Conservation (phyloP, 2,329 filamentous ascomycete genomes). For the Penicillium brevicompactum region DNA sequence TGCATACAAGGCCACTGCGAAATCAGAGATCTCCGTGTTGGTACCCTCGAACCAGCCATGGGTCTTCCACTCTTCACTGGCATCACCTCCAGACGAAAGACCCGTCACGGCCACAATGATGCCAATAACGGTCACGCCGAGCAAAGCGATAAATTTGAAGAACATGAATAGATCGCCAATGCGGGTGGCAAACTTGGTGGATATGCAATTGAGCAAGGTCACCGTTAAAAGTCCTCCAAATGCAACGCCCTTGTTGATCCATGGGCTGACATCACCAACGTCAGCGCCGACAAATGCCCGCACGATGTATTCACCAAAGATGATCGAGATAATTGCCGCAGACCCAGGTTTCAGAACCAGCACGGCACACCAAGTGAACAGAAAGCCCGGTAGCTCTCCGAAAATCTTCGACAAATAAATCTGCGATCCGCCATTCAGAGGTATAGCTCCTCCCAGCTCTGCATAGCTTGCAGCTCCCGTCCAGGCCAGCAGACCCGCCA, state of each 20-base stretch:
- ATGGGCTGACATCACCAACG: conserved; percentile 74
- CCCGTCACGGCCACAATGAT: conserved; percentile 88
- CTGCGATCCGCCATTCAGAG: conserved; percentile 90
- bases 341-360: conserved; percentile 92
- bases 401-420: conserved; percentile 96
- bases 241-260: conserved; percentile 89
- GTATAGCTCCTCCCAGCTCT: conserved; percentile 92
- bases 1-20: conserved; percentile 92
- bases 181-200: conserved; percentile 82
- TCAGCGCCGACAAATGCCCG: conserved; percentile 85
- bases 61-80: conserved; percentile 83
- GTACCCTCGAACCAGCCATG: conserved; percentile 88
- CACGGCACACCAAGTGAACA: conserved; percentile 96
- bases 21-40: conserved; percentile 74
- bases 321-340: conserved; percentile 92
- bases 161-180: conserved; percentile 95
- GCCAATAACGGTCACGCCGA: conserved; percentile 84
- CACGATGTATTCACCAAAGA: conserved; percentile 97
- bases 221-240: conserved; percentile 73
- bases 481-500: conserved; percentile 93
- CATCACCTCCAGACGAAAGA: conserved; percentile 72
- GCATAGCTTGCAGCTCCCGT: conserved; percentile 94
- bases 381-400: conserved; percentile 86
- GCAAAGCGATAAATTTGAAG: conserved; percentile 86
- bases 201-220: conserved; percentile 85